Evolutionary conservation across 129 eudicot species (phyloP), one percentile per base, ranked within the genome.

Genomic region (Flaveria linearis): DNA sequence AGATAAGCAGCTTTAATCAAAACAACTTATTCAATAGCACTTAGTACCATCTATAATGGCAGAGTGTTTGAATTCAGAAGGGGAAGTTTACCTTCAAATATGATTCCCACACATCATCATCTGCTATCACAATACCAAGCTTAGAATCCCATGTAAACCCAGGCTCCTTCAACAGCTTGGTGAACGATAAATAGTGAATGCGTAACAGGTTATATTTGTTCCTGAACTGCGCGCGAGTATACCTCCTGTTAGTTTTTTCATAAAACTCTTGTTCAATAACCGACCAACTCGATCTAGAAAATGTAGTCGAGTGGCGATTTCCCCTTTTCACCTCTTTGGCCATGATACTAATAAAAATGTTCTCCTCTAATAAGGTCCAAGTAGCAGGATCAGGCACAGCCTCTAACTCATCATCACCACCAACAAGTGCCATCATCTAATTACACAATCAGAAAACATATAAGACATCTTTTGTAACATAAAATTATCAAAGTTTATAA

Each of bases 101-200:
- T 20, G 80, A 68, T 75, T 75, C 84, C 84, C 80, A 81, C 2
- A 75, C 76, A 68, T 69, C 76, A 68, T 81, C 81, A 14, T 17
- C 22, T 14, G 84, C 80, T 33, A 68, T 42, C 50, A 69, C 76
- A 47, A 16, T 75, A 26, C 80, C 36, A 50, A 45, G 56, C 53
- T 33, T 52, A 74, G 84, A 72, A 56, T 81, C 76, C 84, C 80
- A 81, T 43, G 53, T 69, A 49, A 81, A 81, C 5, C 84, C 84
- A 46, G 81, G 81, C 69, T 74, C 76, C 43, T 62, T 69, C 81
- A 75, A 39, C 22, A 81, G 80, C 41, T 81, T 68, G 50, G 71
- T 30, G 36, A 81, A 75, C 51, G 41, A 70, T 15, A 67, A 17
- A 75, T 81, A 81, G 22, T 65, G 30, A 51, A 64, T 81, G 76